Conservation (phyloP, 805 yeast species). For the Schwanniomyces sp. region DNA sequence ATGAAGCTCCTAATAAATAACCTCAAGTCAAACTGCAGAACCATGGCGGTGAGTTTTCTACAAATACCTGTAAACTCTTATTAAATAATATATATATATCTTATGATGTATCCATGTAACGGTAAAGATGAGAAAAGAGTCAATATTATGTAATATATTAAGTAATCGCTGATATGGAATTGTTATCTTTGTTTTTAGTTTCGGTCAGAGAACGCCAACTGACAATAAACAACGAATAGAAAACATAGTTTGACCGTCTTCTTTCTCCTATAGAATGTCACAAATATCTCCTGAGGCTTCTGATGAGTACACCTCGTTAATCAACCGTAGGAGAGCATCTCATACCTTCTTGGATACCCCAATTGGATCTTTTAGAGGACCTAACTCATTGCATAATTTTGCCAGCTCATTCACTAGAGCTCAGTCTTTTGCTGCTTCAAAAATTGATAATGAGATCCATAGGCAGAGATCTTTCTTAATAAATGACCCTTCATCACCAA, state of each 20-base stretch:
- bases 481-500: conserved; percentile 24
- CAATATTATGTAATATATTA: not conserved
- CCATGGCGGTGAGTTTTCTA: not conserved
- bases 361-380: conserved; percentile 61
- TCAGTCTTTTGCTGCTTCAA: conserved; percentile 57
- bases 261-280: not conserved
- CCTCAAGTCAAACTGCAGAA: conserved; percentile 1
- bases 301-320: conserved; percentile 26
- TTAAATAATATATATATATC: not conserved
- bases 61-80: not conserved
- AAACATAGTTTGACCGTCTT: not conserved
- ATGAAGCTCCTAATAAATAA: conserved; percentile 6
- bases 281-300: not conserved
- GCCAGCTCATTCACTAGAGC: conserved; percentile 81
- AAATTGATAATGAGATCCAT: conserved; percentile 53
- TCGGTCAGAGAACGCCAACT: not conserved
- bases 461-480: conserved; percentile 62
- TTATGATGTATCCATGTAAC: not conserved
- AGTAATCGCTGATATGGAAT: not conserved
- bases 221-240: not conserved
- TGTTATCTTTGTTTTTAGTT: not conserved
- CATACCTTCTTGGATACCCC: conserved; percentile 28
- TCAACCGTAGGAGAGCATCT: conserved; percentile 16
- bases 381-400: conserved; percentile 71
- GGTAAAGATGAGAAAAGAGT: not conserved